A percentile compares a stretch with the other conserved stretches of the same genome.
Conservation (phyloP, 2,329 filamentous ascomycete species). For the Exophiala bonariae region DNA sequence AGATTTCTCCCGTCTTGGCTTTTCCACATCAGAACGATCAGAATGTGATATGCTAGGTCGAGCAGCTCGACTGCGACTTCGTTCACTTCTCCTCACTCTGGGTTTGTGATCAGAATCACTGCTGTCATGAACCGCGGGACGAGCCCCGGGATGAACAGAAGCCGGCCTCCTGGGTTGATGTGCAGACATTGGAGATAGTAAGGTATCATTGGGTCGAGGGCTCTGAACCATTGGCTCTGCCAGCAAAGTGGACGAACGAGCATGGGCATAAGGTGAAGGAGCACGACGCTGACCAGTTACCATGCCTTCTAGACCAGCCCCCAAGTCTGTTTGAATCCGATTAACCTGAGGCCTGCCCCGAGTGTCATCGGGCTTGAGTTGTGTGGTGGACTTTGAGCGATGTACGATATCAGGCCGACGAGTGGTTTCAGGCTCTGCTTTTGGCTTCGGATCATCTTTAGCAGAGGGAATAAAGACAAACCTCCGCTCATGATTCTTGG, state of each 20-base stretch:
- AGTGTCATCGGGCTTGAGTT: slow-evolving; percentile 6
- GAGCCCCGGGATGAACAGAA: slow-evolving; percentile 15
- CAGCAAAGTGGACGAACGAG: neutral
- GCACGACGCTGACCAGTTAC: slow-evolving; percentile 17
- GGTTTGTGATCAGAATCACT: slow-evolving; percentile 20
- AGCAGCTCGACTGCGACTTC: slow-evolving; percentile 17
- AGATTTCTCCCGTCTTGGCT: slow-evolving; percentile 7
- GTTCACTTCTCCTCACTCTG: slow-evolving; percentile 12
- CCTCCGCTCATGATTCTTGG: slow-evolving; percentile 19
- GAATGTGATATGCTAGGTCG: slow-evolving; percentile 17
- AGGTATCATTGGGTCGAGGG: slow-evolving; percentile 6
- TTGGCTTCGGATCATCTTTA: neutral
- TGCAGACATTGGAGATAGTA: slow-evolving; percentile 19
- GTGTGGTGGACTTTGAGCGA: slow-evolving; percentile 23
- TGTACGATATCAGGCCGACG: slow-evolving; percentile 7
- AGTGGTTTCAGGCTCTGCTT: slow-evolving; percentile 4
- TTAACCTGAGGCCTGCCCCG: slow-evolving; percentile 25
- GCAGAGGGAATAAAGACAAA: slow-evolving; percentile 18
- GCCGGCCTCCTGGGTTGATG: slow-evolving; percentile 12
- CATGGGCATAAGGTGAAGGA: slow-evolving; percentile 27
- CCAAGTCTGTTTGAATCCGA: slow-evolving; percentile 26
- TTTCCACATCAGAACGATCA: slow-evolving; percentile 19
- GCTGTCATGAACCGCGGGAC: slow-evolving; percentile 8
- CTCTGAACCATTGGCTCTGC: slow-evolving; percentile 4
- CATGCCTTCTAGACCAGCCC: slow-evolving; percentile 16